Evolutionary conservation across 2,329 filamentous ascomycete genomes (phyloP).

Genomic region (Amesomyces nigricolor): DNA sequence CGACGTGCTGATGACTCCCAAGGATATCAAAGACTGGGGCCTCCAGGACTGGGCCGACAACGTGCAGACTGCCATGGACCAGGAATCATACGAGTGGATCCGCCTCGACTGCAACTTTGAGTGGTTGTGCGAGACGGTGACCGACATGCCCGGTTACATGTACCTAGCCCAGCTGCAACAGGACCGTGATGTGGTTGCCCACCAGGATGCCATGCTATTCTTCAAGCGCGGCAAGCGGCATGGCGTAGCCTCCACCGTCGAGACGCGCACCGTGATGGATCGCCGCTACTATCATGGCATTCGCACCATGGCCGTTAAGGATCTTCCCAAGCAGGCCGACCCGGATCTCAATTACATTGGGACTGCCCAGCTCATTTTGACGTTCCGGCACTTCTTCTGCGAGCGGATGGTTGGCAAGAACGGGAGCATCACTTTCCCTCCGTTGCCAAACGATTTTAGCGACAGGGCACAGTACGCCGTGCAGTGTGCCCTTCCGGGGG

Average conservation of each 20-base stretch:
- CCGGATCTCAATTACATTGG: conserved; percentile 70
- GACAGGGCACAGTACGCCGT: conserved; percentile 82
- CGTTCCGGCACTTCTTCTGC: conserved; percentile 86
- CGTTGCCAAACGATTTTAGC: conserved; percentile 83
- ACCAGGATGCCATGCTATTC: conserved; percentile 70
- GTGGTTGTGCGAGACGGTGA: conserved; percentile 83
- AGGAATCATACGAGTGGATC: conserved; percentile 98
- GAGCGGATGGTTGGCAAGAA: conserved; percentile 39
- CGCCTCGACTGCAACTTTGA: conserved; percentile 97
- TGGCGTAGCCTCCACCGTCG: conserved; percentile 79
- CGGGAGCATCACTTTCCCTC: conserved; percentile 62
- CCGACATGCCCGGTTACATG: conserved; percentile 90
- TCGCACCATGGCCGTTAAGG: conserved; percentile 74
- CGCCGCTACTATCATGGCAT: conserved; percentile 91
- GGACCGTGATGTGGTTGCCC: conserved; percentile 92
- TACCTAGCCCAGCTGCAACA: conserved; percentile 96
- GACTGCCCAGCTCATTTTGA: conserved; percentile 74
- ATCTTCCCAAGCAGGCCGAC: conserved; percentile 68
- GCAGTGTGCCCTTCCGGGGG: conserved; percentile 74
- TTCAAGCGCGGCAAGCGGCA: conserved; percentile 63
- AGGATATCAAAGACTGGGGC: conserved; percentile 78
- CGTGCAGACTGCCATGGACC: conserved; percentile 84
- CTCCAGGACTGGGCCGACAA: conserved; percentile 85
- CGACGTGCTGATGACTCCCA: conserved; percentile 76
- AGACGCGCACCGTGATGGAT: conserved; percentile 86